A percentile compares a stretch with the other conserved stretches of the same genome.
phyloP scores from a whole-genome alignment of 768 basidiomycete species.

The Sporobolomyces pararoseus region DNA sequence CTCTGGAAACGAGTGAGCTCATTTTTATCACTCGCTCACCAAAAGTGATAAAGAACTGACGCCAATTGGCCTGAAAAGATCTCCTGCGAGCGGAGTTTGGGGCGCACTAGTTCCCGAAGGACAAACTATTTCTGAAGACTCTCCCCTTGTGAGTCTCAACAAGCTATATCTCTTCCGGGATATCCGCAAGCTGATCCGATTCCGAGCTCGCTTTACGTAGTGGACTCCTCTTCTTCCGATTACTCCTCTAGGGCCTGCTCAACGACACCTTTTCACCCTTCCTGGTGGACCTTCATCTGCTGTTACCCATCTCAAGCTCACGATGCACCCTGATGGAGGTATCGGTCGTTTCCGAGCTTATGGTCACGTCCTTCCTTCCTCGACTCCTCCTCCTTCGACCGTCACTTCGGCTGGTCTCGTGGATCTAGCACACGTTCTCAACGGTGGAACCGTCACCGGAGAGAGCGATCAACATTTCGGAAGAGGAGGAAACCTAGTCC shows the following conservation, averaged over 20 bases:
- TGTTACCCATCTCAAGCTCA: conserved; percentile 76
- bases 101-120: conserved; percentile 38
- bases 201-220: too few species aligned
- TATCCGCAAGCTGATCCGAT: too few species aligned
- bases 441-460: conserved; percentile 76
- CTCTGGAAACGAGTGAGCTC: conserved; percentile 61
- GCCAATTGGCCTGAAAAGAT: not conserved
- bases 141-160: conserved; percentile 9
- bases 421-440: conserved; percentile 85
- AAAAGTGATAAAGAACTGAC: not conserved
- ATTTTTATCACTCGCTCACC: too few species aligned
- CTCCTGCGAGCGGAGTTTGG: conserved; percentile 40
- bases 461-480: conserved; percentile 96
- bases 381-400: conserved; percentile 25
- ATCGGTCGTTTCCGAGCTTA: conserved; percentile 92
- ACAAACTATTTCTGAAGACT: conserved; percentile 28
- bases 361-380: conserved; percentile 59
- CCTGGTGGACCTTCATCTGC: conserved; percentile 51
- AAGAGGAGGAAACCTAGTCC: conserved; percentile 78
- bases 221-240: conserved; percentile 78
- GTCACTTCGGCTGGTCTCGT: conserved; percentile 51
- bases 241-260: conserved; percentile 71
- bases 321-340: conserved; percentile 96
- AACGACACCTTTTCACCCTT: conserved; percentile 83
- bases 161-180: not conserved